Percentiles rank a stretch among this genome's conserved stretches.
These are phyloP conservation scores for Sphagnum contortum DNA, from an alignment of 225 moss, liverwort and hornwort genomes.

Conservation along the genomic window DNA sequence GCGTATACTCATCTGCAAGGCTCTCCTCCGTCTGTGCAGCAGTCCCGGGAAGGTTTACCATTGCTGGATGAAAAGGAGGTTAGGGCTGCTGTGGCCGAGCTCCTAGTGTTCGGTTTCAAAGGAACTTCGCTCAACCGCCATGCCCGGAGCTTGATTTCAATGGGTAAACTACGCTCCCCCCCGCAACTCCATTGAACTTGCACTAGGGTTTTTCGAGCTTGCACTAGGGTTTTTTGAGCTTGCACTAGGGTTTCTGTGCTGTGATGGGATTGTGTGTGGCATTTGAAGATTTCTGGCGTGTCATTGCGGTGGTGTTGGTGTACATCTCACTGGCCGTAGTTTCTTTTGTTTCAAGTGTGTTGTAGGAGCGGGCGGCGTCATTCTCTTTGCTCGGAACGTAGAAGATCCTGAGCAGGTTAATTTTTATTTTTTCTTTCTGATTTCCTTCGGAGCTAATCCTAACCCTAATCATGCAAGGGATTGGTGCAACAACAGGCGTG, in stretches of 20 bases:
- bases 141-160: conserved; percentile 49
- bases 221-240: conserved; percentile 1
- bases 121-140: conserved; percentile 48
- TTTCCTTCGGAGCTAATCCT: not conserved
- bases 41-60: too few species aligned
- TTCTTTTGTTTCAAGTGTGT: not conserved
- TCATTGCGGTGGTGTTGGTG: too few species aligned
- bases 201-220: not conserved
- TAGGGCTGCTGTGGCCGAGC: conserved; percentile 43
- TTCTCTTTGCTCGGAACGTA: conserved; percentile 58
- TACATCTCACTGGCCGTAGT: not conserved
- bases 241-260: not conserved
- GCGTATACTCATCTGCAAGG: too few species aligned
- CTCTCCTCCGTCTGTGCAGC: too few species aligned
- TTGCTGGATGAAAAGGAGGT: conserved; percentile 15
- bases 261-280: too few species aligned
- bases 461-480: too few species aligned
- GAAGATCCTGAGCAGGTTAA: conserved; percentile 61
- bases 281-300: too few species aligned
- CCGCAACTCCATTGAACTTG: not conserved
- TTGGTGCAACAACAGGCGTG: too few species aligned
- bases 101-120: conserved; percentile 61
- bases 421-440: not conserved
- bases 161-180: conserved; percentile 23
- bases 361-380: conserved; percentile 70